Conservation (phyloP, 495 filamentous ascomycete genomes). For the Extremus antarcticus region DNA sequence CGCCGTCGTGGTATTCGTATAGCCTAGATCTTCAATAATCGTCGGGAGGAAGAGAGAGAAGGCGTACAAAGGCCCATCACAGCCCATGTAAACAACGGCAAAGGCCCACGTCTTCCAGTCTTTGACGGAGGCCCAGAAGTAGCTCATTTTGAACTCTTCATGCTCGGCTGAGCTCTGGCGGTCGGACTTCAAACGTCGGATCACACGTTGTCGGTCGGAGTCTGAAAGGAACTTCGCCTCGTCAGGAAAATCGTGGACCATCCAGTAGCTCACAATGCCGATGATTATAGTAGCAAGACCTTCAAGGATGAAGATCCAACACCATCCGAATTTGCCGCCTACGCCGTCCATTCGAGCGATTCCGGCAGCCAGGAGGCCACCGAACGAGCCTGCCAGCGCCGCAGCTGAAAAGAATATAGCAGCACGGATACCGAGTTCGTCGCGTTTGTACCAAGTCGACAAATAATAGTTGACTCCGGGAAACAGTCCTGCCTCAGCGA, state of each 20-base stretch:
- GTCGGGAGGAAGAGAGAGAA: conserved; percentile 85
- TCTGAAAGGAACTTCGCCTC: conserved; percentile 53
- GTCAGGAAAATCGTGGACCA: conserved; percentile 86
- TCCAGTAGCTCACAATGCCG: conserved; percentile 66
- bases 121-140: conserved; percentile 55
- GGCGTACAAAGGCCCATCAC: conserved; percentile 61
- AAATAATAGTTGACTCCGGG: conserved; percentile 29
- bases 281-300: conserved; percentile 66
- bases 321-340: conserved; percentile 60
- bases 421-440: conserved; percentile 66
- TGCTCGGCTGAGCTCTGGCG: conserved; percentile 52
- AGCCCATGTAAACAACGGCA: conserved; percentile 35
- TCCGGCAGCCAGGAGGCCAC: conserved; percentile 69
- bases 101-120: conserved; percentile 27
- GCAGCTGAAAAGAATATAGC: conserved; percentile 91
- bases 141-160: conserved; percentile 68
- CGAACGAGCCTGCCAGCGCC: conserved; percentile 74
- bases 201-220: conserved; percentile 60
- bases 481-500: conserved; percentile 60
- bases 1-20: conserved; percentile 47
- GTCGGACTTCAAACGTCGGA: conserved; percentile 62
- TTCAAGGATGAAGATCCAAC: conserved; percentile 67
- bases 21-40: conserved; percentile 69
- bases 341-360: conserved; percentile 66
- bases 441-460: conserved; percentile 75